Base-by-base conservation (phyloP, 2,329 filamentous ascomycete genomes). In the Aspergillus pseudotamarii region DNA sequence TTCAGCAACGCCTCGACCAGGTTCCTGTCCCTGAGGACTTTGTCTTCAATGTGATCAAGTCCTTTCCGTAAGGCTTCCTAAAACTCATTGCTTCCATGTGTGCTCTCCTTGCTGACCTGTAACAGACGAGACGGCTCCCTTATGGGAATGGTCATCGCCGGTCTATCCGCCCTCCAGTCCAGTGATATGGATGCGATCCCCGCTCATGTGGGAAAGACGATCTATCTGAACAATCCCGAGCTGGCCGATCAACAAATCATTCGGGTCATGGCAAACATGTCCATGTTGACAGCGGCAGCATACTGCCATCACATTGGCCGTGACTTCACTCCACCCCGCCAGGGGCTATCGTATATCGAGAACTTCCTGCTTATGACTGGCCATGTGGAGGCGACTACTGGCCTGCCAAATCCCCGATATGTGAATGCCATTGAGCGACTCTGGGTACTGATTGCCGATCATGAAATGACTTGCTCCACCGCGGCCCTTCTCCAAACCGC, bases 401-500 rank as follows among this genome's bases (percentile, higher is more conserved):
- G 84, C 68, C 76, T 75, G 48, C 84, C 84, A 0, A 80, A 85
- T 62, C 80, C 83, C 0, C 38, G 58, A 11, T 75, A 84, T 14
- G 82, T 81, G 60, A 77, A 77, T 67, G 80, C 80, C 0, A 74
- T 86, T 2, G 81, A 86, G 64, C 76, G 79, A 16, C 75, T 86
- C 0, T 86, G 85, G 74, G 82, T 85, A 54, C 79, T 86, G 43
- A 81, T 84, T 66, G 83, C 83, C 4, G 85, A 87, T 66, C 84
- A 86, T 71, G 85, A 85, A 67, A 82, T 86, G 67, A 86, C 85
- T 72, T 85, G 83, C 75, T 85, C 83, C 10, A 86, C 84, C 0
- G 82, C 84, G 0, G 83, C 84, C 3, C 82, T 85, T 54, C 75
- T 86, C 28, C 84, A 86, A 64, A 82, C 85, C 30, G 84, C 84